A percentile compares a stretch with the other conserved stretches of the same genome.
Conservation (phyloP, 2,329 filamentous ascomycete genomes). For the Arthrobotrys conoides region DNA sequence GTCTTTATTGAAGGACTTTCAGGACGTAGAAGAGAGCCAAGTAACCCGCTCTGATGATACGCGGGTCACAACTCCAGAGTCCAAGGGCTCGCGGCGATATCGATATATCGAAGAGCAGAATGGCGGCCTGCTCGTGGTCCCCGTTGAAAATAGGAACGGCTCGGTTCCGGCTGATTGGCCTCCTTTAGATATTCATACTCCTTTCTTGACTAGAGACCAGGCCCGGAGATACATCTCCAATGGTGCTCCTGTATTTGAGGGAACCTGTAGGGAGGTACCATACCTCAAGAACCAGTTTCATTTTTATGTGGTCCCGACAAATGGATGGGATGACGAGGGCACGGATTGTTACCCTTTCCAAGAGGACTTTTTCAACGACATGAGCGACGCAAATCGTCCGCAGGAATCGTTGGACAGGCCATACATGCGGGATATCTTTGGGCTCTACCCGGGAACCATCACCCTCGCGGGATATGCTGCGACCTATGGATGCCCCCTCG, state of each 20-base stretch:
- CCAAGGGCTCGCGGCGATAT: slow-evolving; percentile 52
- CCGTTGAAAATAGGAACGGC: slow-evolving; percentile 33
- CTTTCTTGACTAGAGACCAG: slow-evolving; percentile 55
- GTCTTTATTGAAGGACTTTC: slow-evolving; percentile 21
- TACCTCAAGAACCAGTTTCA: slow-evolving; percentile 63
- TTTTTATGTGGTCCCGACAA: slow-evolving; percentile 63
- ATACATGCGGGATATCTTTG: slow-evolving; percentile 78
- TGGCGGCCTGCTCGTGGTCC: slow-evolving; percentile 55
- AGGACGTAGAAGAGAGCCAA: slow-evolving; percentile 60
- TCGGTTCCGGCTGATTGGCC: slow-evolving; percentile 55
- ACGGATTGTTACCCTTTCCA: slow-evolving; percentile 63
- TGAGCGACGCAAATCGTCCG: slow-evolving; percentile 68
- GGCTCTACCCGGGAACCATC: slow-evolving; percentile 77
- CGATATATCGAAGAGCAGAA: slow-evolving; percentile 59
- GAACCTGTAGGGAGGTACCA: slow-evolving; percentile 62
- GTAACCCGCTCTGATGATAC: slow-evolving; percentile 59
- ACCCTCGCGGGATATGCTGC: slow-evolving; percentile 80
- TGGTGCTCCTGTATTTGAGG: slow-evolving; percentile 63
- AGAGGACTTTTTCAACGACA: slow-evolving; percentile 64
- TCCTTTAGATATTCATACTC: slow-evolving; percentile 41
- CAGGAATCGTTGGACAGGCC: slow-evolving; percentile 82
- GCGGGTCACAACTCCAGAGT: slow-evolving; percentile 56
- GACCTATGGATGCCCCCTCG: slow-evolving; percentile 70
- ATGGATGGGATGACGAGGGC: slow-evolving; percentile 64
- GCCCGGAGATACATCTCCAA: slow-evolving; percentile 63